phyloP scores from a whole-genome alignment of 441 rosid species.

The Eruca vesicaria region DNA sequence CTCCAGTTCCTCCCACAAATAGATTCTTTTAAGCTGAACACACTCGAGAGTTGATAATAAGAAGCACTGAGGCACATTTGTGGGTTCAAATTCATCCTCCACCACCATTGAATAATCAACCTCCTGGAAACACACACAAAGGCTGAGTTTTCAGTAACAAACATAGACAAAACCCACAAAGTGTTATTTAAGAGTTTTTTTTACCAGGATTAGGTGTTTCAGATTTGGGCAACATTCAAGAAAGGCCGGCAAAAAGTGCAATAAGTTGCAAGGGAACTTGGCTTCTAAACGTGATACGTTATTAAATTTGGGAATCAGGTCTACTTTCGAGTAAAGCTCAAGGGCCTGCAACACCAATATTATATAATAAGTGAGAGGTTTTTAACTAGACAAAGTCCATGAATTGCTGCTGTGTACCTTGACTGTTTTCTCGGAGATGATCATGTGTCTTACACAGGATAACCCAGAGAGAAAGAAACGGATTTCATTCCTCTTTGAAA shows the following conservation, averaged over 20 bases:
- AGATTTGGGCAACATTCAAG: too few relatives aligned
- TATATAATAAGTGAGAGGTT: too few relatives aligned
- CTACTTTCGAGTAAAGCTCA: too few relatives aligned
- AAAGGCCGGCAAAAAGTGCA: too few relatives aligned
- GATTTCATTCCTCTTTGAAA: background rate
- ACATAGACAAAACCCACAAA: background rate
- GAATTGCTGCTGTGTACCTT: too few relatives aligned
- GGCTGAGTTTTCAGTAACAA: background rate
- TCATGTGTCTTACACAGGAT: background rate
- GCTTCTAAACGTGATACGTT: too few relatives aligned
- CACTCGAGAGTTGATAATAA: slow-evolving; percentile 3
- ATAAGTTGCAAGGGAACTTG: too few relatives aligned
- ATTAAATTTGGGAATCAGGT: too few relatives aligned
- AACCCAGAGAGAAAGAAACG: slow-evolving; percentile 6
- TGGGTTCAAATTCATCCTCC: background rate
- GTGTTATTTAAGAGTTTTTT: too few relatives aligned
- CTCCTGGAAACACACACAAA: background rate
- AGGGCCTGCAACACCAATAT: too few relatives aligned
- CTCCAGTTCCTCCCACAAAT: background rate
- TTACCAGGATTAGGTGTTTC: too few relatives aligned
- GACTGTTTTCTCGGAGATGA: background rate
- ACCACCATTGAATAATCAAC: background rate
- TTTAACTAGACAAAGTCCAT: too few relatives aligned
- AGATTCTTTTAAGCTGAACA: background rate
- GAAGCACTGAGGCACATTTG: background rate